phyloP scores from a whole-genome alignment of 345 rosid genomes.

The Eucalyptus polyanthemos region DNA sequence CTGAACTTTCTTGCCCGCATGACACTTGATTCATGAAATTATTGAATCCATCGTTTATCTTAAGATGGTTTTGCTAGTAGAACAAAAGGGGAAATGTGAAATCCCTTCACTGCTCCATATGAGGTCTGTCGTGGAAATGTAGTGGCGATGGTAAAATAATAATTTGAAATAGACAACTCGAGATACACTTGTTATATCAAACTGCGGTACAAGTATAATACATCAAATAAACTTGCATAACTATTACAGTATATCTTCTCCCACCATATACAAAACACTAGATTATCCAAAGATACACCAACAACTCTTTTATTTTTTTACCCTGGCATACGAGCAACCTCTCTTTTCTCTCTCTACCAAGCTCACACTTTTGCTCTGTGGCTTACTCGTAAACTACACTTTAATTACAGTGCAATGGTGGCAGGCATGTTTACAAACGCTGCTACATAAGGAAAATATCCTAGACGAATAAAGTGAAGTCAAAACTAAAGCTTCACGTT shows the following conservation, averaged over 20 bases:
- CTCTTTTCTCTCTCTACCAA: not conserved
- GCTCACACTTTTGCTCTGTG: not conserved
- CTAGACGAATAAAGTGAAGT: not conserved
- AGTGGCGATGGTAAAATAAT: not conserved
- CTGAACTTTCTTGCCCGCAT: too few species aligned
- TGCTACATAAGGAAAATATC: not conserved
- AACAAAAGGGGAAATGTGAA: too few species aligned
- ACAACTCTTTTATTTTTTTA: too few species aligned
- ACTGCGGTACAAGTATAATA: not conserved
- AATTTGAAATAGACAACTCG: not conserved
- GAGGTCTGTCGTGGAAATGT: too few species aligned
- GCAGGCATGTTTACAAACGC: not conserved
- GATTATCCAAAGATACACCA: not conserved
- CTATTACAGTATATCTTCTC: too few species aligned
- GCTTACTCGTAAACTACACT: not conserved
- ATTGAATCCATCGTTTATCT: too few species aligned
- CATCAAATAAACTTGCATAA: not conserved
- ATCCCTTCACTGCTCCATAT: too few species aligned
- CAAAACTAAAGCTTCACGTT: not conserved
- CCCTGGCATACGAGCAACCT: not conserved
- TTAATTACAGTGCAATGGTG: not conserved
- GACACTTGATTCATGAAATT: too few species aligned
- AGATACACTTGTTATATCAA: not conserved
- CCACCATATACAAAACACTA: not conserved
- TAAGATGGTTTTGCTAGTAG: too few species aligned